Conservation (phyloP, 2,329 filamentous ascomycete species). For the Fusarium sp. region DNA sequence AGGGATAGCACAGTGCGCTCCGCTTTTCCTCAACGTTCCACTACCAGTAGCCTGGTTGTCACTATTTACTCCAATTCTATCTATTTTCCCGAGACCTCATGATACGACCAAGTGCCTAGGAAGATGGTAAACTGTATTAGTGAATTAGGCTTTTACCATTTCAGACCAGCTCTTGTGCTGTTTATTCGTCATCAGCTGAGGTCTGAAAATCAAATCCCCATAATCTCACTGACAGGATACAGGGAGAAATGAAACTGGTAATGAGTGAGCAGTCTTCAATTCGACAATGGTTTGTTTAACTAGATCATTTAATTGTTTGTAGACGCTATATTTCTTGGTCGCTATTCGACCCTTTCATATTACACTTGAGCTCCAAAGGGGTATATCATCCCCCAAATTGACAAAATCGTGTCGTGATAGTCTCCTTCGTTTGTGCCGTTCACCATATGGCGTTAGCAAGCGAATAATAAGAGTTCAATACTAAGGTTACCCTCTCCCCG, state of each 20-base stretch:
- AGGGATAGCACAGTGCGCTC: conserved; percentile 45
- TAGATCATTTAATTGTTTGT: background rate
- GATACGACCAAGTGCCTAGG: background rate
- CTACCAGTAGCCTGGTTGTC: background rate
- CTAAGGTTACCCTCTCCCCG: background rate
- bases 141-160: background rate
- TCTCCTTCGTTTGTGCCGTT: background rate
- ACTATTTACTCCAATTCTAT: background rate
- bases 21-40: conserved; percentile 27
- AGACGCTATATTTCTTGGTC: background rate
- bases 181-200: background rate
- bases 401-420: background rate
- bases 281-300: background rate
- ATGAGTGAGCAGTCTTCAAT: background rate
- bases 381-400: conserved; percentile 34
- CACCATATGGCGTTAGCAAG: background rate
- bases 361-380: conserved; percentile 12
- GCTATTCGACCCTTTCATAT: conserved; percentile 4
- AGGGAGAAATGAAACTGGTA: background rate
- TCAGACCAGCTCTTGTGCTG: background rate
- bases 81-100: background rate
- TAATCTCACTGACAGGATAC: no score
- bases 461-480: background rate
- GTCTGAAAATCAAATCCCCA: background rate
- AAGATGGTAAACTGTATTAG: background rate